Base-by-base conservation (phyloP, 2,329 filamentous ascomycete genomes). In the Clonostachys chloroleuca region DNA sequence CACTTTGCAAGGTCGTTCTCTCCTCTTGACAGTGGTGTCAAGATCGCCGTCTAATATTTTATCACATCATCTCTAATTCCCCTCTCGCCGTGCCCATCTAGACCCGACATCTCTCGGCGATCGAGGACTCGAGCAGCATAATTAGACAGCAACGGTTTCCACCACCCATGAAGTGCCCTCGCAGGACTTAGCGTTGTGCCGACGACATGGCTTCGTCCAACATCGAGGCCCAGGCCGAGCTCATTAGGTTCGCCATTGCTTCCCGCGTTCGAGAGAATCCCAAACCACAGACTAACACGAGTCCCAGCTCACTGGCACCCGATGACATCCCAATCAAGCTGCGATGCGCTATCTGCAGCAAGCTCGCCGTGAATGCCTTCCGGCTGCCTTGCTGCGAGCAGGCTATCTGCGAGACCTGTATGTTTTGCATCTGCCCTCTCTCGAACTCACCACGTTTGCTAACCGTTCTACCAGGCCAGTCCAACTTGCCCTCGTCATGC, bases 251-350 rank as follows among this genome's bases (percentile, higher is more conserved):
- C 44, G 69, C 52, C 34, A 43, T n/a, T 12, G 8, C 18, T 13
- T 30, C 24, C 24, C 24, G 24, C 24, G 24, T 20, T 24, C 8
- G 34, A 14, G 3, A 30, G 24, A 30, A 10, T 30, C 24, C 24
- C 24, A 30, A 10, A 30, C 12, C 18, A 33, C 24, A 44, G 34
- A 44, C 46, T 30, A 30, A 18, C 4, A 16, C 12, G 40, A 20
- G 8, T 24, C 37, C 2, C 61, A 95, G 90, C 65, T 86, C 87
- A 44, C 77, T 96, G 50, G 74, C 82, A 17, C 81, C 87, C 54
- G 89, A 92, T 58, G 89, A 94, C 52, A 91, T 96, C 49, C 94
- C 94, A n/a, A 90, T 92, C 60, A 96, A 96, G 75, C 80, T 99
- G 53, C 87, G 92, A 68, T 99, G 94, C 74, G 90, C 90, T 45